phyloP scores from a whole-genome alignment of 148 eudicot species.

The Rhododendron vialii region DNA sequence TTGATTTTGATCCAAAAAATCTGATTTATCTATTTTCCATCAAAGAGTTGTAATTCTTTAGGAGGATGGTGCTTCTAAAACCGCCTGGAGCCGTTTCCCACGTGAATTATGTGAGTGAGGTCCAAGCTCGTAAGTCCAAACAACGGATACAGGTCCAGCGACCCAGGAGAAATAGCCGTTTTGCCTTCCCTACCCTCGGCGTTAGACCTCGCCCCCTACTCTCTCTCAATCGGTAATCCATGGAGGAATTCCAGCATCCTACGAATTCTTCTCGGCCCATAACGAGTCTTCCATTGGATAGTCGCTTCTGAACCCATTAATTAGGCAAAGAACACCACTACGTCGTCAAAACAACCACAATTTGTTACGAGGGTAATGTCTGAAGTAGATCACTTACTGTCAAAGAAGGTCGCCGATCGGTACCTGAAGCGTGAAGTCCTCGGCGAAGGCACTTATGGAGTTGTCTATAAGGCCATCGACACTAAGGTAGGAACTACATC shows the following conservation, averaged over 20 bases:
- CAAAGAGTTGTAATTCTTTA: no score
- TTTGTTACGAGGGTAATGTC: constrained; percentile 18
- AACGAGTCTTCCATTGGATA: neutral
- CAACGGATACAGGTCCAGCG: neutral
- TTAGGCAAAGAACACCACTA: neutral
- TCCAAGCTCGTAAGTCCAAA: no score
- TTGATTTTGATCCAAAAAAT: no score
- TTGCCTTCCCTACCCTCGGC: neutral
- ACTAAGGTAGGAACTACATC: constrained; percentile 51
- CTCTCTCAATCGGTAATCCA: neutral
- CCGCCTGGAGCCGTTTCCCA: no score
- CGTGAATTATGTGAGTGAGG: no score
- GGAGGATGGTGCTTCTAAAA: no score
- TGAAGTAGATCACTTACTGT: constrained; percentile 32
- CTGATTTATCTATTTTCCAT: no score
- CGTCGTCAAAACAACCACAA: neutral
- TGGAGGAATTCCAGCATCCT: neutral
- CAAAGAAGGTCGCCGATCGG: constrained; percentile 84
- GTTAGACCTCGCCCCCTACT: neutral
- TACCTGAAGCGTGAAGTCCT: constrained; percentile 84
- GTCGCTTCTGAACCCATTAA: neutral
- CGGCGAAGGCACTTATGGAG: constrained; percentile 97
- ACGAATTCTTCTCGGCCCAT: neutral
- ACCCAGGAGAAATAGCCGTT: neutral
- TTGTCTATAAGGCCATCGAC: constrained; percentile 91